Percentiles rank a stretch among this genome's conserved stretches.
These are phyloP conservation scores for Plectosphaerella plurivora DNA, from an alignment of 2,329 filamentous ascomycete genomes.

Conservation along the genomic window DNA sequence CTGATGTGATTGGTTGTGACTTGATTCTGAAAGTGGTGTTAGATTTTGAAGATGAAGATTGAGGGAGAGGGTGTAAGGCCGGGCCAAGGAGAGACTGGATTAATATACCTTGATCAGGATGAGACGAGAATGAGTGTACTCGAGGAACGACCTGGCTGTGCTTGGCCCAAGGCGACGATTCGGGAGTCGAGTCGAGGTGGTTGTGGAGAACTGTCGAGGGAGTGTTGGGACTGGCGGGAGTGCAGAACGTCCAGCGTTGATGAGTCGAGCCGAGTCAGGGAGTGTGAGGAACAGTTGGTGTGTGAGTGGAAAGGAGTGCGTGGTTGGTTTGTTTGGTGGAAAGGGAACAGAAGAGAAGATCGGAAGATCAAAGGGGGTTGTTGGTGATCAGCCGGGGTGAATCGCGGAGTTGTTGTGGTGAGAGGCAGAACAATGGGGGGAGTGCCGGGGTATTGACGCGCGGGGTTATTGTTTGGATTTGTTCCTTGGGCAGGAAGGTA, in stretches of 20 bases:
- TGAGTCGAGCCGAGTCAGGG: background rate
- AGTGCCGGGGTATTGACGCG: no score
- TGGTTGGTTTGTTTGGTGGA: background rate
- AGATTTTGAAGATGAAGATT: background rate
- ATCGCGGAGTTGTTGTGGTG: no score
- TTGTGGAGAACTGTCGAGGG: background rate
- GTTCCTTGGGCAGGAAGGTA: no score
- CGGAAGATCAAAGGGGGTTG: background rate
- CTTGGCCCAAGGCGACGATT: background rate
- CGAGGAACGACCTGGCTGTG: background rate
- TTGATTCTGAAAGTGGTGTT: background rate
- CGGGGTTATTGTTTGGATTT: no score
- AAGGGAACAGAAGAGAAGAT: background rate
- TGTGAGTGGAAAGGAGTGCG: background rate
- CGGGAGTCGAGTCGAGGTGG: background rate
- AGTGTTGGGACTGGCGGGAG: background rate
- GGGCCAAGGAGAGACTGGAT: background rate
- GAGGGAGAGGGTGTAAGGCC: background rate
- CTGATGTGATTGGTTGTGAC: background rate
- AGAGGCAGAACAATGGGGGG: no score
- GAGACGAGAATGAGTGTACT: background rate
- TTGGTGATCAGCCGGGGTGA: no score
- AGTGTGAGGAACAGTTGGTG: background rate
- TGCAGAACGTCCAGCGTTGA: background rate
- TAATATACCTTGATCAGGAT: background rate